Percentiles rank a stretch among this genome's conserved stretches.
phyloP scores from a whole-genome alignment of 441 rosid species.

The Cnidoscolus chayamansa region DNA sequence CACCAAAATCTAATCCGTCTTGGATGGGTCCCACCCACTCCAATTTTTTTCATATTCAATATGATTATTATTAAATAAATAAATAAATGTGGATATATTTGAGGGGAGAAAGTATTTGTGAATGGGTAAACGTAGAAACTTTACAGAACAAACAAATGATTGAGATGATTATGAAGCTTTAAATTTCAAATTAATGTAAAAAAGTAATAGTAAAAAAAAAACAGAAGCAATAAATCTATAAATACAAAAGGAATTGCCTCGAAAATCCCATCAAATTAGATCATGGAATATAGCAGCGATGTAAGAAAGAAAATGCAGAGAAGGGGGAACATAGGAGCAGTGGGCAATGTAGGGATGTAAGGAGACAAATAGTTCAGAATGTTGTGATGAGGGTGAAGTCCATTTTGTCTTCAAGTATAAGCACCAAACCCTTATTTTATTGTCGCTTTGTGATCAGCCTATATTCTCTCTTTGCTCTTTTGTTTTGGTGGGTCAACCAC shows the following conservation, averaged over 20 bases:
- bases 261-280: too few relatives aligned
- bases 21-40: too few relatives aligned
- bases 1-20: not conserved
- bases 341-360: slow-evolving; percentile 52
- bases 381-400: slow-evolving; percentile 26
- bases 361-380: slow-evolving; percentile 51
- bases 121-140: slow-evolving; percentile 8
- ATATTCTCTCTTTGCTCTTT: not conserved
- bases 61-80: too few relatives aligned
- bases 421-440: too few relatives aligned
- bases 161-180: slow-evolving; percentile 24
- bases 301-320: slow-evolving; percentile 21
- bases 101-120: too few relatives aligned
- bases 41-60: too few relatives aligned
- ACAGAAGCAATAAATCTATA: too few relatives aligned
- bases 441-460: not conserved
- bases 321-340: slow-evolving; percentile 61
- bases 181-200: not conserved
- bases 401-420: slow-evolving; percentile 27
- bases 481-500: too few relatives aligned
- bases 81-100: too few relatives aligned
- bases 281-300: too few relatives aligned
- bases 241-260: too few relatives aligned
- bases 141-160: slow-evolving; percentile 35
- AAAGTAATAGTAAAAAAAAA: too few relatives aligned